A percentile compares a stretch with the other conserved stretches of the same genome.
These are phyloP conservation scores for Trichocladium antarcticum DNA, from an alignment of 495 filamentous ascomycete species.

Conservation along the genomic window DNA sequence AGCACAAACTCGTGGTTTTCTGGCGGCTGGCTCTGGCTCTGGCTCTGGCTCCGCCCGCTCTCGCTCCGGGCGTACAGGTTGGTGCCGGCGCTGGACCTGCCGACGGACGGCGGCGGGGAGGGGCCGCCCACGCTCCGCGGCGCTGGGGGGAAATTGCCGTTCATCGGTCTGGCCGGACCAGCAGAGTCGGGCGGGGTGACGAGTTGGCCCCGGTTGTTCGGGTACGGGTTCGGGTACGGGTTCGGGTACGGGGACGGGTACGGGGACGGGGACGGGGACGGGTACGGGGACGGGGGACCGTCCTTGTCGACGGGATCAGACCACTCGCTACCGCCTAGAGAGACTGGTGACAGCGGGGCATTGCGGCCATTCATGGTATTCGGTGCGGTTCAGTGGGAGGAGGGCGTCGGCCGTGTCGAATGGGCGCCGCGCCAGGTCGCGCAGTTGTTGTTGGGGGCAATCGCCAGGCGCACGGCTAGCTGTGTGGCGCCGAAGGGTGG, in stretches of 20 bases:
- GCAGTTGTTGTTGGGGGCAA: not conserved
- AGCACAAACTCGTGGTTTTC: constrained; percentile 44
- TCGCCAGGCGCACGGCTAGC: not conserved
- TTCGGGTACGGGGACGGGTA: not conserved
- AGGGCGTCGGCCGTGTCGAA: constrained; percentile 9
- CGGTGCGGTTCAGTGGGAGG: constrained; percentile 9
- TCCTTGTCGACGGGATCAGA: constrained; percentile 57
- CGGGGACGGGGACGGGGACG: too few species aligned
- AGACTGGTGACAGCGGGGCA: constrained; percentile 72
- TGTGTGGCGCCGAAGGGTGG: constrained; percentile 4
- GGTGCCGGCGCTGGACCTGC: constrained; percentile 62
- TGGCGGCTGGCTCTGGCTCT: constrained; percentile 19
- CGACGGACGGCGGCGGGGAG: constrained; percentile 78
- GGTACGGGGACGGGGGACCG: too few species aligned
- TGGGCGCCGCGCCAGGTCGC: constrained; percentile 10
- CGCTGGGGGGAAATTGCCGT: constrained; percentile 41
- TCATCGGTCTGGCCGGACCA: constrained; percentile 49
- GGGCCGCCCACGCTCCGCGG: constrained; percentile 48
- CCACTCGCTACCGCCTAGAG: constrained; percentile 77
- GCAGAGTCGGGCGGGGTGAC: constrained; percentile 61
- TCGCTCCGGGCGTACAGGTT: constrained; percentile 54
- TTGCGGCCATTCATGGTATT: constrained; percentile 41
- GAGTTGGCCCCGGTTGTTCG: constrained; percentile 50
- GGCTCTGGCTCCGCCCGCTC: constrained; percentile 41
- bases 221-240: constrained; percentile 35